Evolutionary conservation across 2,329 filamentous ascomycete species (phyloP).

Genomic region (Grosmannia serpens): DNA sequence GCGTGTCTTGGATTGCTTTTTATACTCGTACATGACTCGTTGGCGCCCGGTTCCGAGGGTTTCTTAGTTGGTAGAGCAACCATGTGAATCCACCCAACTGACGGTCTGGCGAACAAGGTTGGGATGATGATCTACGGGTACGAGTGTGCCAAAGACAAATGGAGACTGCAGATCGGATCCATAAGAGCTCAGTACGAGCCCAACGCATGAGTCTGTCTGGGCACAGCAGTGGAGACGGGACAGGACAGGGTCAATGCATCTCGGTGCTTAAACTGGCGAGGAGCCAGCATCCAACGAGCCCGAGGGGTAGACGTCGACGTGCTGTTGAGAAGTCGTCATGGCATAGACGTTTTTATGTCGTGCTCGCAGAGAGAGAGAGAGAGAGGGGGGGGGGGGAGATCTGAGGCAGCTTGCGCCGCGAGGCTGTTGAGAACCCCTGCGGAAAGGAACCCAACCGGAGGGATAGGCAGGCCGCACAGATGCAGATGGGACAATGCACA

Average conservation of each 20-base stretch:
- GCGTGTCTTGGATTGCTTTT: background rate
- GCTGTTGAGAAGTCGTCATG: background rate
- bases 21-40: background rate
- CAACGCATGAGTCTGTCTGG: background rate
- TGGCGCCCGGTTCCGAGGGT: background rate
- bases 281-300: background rate
- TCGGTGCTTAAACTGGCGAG: background rate
- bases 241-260: background rate
- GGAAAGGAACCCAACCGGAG: background rate
- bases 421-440: background rate
- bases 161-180: background rate
- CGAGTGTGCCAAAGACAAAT: background rate
- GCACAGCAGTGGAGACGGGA: background rate
- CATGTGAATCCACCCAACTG: background rate
- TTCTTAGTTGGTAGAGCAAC: background rate
- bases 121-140: background rate
- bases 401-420: background rate
- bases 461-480: background rate
- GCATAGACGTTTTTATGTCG: background rate
- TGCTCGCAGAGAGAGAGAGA: too few species aligned
- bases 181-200: background rate
- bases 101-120: background rate
- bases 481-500: background rate
- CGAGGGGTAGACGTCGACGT: background rate
- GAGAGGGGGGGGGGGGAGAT: background rate